phyloP scores from a whole-genome alignment of 306 rosid genomes.

The Prinsepia uniflora region DNA sequence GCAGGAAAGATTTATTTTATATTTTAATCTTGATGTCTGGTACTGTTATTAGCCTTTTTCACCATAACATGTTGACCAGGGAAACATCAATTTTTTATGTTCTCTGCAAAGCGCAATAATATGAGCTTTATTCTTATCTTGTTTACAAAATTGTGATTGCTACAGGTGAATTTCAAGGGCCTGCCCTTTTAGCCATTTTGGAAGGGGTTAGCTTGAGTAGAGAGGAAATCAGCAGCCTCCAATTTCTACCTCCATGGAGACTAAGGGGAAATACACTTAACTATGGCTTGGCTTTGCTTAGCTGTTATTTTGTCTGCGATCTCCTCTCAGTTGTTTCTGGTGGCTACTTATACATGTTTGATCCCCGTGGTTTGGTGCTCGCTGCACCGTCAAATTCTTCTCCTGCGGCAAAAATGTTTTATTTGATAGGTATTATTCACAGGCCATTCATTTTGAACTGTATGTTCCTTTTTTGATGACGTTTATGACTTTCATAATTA shows the following conservation, averaged over 20 bases:
- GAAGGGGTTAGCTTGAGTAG: conserved; percentile 87
- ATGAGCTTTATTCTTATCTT: conserved; percentile 10
- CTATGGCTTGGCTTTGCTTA: conserved; percentile 83
- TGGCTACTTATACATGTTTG: conserved; percentile 87
- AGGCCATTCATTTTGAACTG: neutral
- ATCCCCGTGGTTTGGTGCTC: conserved; percentile 79
- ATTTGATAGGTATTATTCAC: conserved; percentile 61
- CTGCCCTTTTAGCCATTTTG: conserved; percentile 76
- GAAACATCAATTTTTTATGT: neutral
- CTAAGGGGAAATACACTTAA: conserved; percentile 75
- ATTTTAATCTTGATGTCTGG: neutral
- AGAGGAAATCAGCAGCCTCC: conserved; percentile 87
- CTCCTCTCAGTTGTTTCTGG: conserved; percentile 79
- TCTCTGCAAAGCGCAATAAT: neutral
- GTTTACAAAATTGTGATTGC: conserved; percentile 27
- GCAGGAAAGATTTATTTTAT: neutral
- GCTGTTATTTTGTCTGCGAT: conserved; percentile 77
- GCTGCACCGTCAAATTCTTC: conserved; percentile 58
- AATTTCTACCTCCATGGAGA: conserved; percentile 95
- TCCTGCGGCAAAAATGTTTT: conserved; percentile 82
- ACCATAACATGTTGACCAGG: neutral
- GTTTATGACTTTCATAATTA: neutral
- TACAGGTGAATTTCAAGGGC: conserved; percentile 96
- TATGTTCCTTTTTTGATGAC: neutral
- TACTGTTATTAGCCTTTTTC: neutral